Evolutionary conservation across 106 monocot genomes (phyloP), one percentile per base, ranked within the genome.

Genomic region (Platanthera guangdongensis): DNA sequence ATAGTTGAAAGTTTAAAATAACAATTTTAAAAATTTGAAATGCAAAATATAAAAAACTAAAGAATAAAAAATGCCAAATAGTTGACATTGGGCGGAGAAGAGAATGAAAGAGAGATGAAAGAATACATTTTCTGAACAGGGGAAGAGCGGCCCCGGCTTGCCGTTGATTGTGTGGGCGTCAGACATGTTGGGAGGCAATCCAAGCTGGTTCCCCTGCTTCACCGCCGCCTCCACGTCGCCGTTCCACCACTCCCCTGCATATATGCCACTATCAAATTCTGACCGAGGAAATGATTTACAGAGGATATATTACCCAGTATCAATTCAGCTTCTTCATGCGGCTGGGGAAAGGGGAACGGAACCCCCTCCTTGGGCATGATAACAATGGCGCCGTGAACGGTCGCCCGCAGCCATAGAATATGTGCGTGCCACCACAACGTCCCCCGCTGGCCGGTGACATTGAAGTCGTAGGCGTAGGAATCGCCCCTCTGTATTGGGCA

Each of bases 101-200:
- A 60, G 59, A 60, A 60, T 64, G 64, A 28, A n/a, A 32, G 25
- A 32, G 25, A 3, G 65, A 12, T 9, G 30, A 25, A 9, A 65
- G 18, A 50, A 49, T 80, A 83, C 86, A 70, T 72, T 77, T 18
- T 84, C 87, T 1, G 72, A 57, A 64, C 87, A 88, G 9, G 82
- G 85, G 63, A 82, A 85, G 52, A 82, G 84, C 54, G 81, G 81
- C 10, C 87, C 87, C 5, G 87, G 84, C 70, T 87, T 84, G 4
- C 87, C 83, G 77, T 88, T 82, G 80, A 88, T 85, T 1, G 85
- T 81, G 49, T 85, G 82, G 1, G 87, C 85, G 71, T 88, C 87
- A 0, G 87, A 88, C 68, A 77, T 77, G 68, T 72, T 82, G 13
- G 84, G 87, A 22, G 82, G 74, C 67, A 82, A 25, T 4, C 87